Evolutionary conservation across 352 stramenopile genomes (phyloP), one percentile per base, ranked within the genome.

Genomic region (Sclerospora graminicola): DNA sequence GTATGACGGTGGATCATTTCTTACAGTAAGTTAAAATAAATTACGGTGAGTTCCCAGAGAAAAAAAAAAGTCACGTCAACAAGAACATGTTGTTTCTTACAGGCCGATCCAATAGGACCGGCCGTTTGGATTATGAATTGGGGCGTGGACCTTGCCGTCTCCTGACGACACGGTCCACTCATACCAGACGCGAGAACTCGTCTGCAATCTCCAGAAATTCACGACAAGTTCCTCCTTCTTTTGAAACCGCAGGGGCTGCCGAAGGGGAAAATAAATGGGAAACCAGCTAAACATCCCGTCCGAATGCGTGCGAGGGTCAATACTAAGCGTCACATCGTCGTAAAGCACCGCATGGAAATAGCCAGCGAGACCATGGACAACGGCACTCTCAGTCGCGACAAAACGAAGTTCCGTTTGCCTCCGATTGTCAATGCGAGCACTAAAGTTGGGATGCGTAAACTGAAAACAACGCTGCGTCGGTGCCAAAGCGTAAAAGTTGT

Each of bases 261-360:
- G 77, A 18, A 99, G 63, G 9, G 96, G 96, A 57, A 99, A 98
- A 62, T 95, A 99, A 38, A 99, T 83, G 16, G 96, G 96, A 67
- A 99, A 99, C 96, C 96, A 99, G 42, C 84, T 97, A 63, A 98
- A 98, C 96, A 99, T 98, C 29, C 94, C 91, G 43, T 89, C 72
- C 8, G 94, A 98, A 65, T 98, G 95, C 16, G 84, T 96, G 26
- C 68, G 49, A 3, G 96, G 96, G 33, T 95, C 84, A 66, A 98
- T 99, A 45, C 85, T 97, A 40, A 98, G 85, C 29, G 74, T 81
- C 11, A 96, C 75, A 47, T 97, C 76, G 18, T 84, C 77, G 48
- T 97, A 99, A 7, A 99, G 69, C 45, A 96, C 70, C 2, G 90
- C 80, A 43, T 97, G 83, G 64, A 99, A 99, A 48, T 97, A 97